Base-by-base conservation (phyloP, 2,329 filamentous ascomycete genomes). In the Zymoseptoria ardabiliae region DNA sequence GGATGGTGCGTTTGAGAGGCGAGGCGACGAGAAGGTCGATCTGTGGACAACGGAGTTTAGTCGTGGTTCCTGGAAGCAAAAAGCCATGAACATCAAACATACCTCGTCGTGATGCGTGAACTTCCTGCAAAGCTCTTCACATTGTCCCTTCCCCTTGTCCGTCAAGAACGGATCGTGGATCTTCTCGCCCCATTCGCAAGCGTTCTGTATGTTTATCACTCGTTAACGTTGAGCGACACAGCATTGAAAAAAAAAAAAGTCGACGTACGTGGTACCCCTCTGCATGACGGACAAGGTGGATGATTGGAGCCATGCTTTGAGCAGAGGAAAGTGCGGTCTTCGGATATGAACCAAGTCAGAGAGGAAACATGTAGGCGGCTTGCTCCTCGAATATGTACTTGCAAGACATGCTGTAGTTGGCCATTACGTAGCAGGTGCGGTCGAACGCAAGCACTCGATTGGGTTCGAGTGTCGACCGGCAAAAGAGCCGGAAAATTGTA, bases 141-240 rank as follows among this genome's bases (percentile, higher is more conserved):
- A 59, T 51, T 64, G 58, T 19, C 58, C 30, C 21, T 54, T 54
- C 6, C 66, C 66, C n/a, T 63, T 35, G 3, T 64, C 60, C 1
- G 66, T 68, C 21, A 68, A 57, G 55, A 57, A 54, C 6, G 66
- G 66, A 53, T 68, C 66, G 35, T 58, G 65, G 50, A 95, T 78
- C 20, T 76, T 70, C 70, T 91, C 87, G 75, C 91, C 90, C 62
- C 81, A 86, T 22, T 77, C 69, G 63, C 70, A 79, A 69, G 92
- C 82, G 74, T 96, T 96, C 35, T 45, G 35, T 17, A 45, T 17
- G n/a, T 45, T 45, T 2, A 13, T 4, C 11, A 2, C 17, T 45
- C n/a, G n/a, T n/a, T n/a, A n/a, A n/a, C n/a, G n/a, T n/a, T n/a
- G n/a, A n/a, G n/a, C n/a, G n/a, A n/a, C n/a, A n/a, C n/a, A n/a